Conservation (phyloP, 345 rosid genomes). For the Anastatica hierochuntica region DNA sequence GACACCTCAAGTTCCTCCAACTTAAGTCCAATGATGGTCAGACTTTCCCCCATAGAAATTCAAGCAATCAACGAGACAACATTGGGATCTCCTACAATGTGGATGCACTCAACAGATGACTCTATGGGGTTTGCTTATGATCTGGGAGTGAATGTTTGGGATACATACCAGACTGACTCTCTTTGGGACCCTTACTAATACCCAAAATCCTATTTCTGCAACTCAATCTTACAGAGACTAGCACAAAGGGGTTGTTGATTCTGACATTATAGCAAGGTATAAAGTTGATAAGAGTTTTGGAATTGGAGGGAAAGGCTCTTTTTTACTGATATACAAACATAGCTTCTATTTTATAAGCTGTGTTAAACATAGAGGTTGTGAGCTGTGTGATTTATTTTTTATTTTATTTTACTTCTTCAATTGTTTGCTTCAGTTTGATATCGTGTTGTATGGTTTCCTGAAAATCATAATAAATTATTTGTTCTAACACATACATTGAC, state of each 20-base stretch:
- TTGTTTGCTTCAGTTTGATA: constrained; percentile 14
- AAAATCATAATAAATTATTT: neutral
- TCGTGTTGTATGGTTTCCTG: neutral
- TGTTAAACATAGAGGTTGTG: constrained; percentile 20
- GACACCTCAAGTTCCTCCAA: constrained; percentile 15
- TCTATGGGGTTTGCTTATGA: constrained; percentile 7
- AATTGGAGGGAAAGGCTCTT: constrained; percentile 21
- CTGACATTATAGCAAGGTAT: constrained; percentile 12
- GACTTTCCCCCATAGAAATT: constrained; percentile 65
- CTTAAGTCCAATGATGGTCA: constrained; percentile 40
- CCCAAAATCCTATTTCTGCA: too few species aligned
- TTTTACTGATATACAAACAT: constrained; percentile 6
- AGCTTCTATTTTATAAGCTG: constrained; percentile 26
- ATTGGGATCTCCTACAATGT: constrained; percentile 71
- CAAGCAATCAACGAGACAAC: constrained; percentile 83
- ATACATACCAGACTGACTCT: constrained; percentile 22
- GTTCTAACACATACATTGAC: neutral
- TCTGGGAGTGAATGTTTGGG: constrained; percentile 17
- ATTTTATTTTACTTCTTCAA: neutral
- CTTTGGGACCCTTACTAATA: constrained; percentile 28
- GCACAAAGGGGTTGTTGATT: constrained; percentile 24
- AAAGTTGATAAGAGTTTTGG: constrained; percentile 18
- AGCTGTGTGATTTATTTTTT: constrained; percentile 18
- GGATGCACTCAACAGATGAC: constrained; percentile 40
- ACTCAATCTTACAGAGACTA: constrained; percentile 19